Evolutionary conservation across 225 moss, liverwort and hornwort genomes (phyloP).

Genomic region (Marchantia paleacea): DNA sequence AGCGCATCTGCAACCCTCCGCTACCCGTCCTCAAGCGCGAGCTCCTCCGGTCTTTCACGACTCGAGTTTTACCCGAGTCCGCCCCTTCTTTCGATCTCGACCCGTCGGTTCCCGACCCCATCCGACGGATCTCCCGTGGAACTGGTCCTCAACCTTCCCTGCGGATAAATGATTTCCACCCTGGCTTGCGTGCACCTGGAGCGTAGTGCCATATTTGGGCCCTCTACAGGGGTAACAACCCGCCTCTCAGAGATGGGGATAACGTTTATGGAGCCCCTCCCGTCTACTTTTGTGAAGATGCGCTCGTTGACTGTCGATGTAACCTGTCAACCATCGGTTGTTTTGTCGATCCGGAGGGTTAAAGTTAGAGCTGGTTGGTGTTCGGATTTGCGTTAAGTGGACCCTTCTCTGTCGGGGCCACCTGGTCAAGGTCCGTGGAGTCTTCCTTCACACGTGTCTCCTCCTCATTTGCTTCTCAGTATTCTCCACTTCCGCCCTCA

Average conservation of each 20-base stretch:
- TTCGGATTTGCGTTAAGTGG: background rate
- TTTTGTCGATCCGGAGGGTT: background rate
- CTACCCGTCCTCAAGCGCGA: background rate
- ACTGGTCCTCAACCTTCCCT: background rate
- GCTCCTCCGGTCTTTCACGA: constrained; percentile 6
- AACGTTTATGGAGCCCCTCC: background rate
- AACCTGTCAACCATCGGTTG: constrained; percentile 2
- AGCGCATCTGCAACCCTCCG: background rate
- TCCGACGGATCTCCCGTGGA: background rate
- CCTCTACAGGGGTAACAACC: background rate
- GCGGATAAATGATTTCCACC: background rate
- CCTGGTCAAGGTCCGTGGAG: background rate
- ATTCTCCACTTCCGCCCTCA: background rate
- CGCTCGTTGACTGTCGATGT: constrained; percentile 3
- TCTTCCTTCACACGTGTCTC: background rate
- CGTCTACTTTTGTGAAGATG: background rate
- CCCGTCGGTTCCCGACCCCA: background rate
- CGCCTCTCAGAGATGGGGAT: background rate
- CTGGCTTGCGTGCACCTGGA: constrained; percentile 11
- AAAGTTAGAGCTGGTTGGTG: background rate
- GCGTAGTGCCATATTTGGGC: background rate
- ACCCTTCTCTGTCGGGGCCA: background rate
- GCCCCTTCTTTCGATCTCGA: background rate
- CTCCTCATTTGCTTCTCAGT: background rate
- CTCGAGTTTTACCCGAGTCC: background rate